Conservation (phyloP, 1,284 basidiomycete genomes). For the Vanrija sp. region DNA sequence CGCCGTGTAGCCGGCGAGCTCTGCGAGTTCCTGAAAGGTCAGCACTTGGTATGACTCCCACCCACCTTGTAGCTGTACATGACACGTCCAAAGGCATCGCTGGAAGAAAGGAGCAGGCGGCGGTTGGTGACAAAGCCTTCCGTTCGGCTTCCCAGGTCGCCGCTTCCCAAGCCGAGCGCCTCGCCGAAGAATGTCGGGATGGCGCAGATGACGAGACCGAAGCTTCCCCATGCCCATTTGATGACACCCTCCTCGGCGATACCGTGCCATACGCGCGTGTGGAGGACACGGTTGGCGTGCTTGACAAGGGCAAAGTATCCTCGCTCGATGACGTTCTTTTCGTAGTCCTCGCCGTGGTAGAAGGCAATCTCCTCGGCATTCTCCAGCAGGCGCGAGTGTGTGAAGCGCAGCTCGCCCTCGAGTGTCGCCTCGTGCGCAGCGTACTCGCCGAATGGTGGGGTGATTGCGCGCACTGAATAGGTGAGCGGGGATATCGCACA, state of each 20-base stretch:
- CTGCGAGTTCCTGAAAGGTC: constrained; percentile 64
- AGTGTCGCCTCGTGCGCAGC: constrained; percentile 72
- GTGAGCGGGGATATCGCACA: constrained; percentile 37
- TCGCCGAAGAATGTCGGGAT: constrained; percentile 89
- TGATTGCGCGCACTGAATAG: constrained; percentile 69
- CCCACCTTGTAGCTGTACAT: constrained; percentile 85
- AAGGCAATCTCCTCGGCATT: constrained; percentile 93
- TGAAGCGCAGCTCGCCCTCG: constrained; percentile 82
- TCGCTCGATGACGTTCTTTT: constrained; percentile 88
- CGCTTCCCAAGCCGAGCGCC: constrained; percentile 61
- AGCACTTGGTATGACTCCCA: constrained; percentile 26
- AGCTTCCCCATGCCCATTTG: constrained; percentile 96
- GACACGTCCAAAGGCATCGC: constrained; percentile 58
- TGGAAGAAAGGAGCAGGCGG: constrained; percentile 68
- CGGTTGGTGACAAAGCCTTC: constrained; percentile 95
- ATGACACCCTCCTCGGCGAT: constrained; percentile 93
- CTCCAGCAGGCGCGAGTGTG: constrained; percentile 89
- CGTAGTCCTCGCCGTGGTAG: constrained; percentile 82
- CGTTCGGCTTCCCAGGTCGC: constrained; percentile 75
- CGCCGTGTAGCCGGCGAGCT: constrained; percentile 92
- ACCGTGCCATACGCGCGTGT: constrained; percentile 81
- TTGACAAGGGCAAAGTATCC: constrained; percentile 83
- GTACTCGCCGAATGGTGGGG: constrained; percentile 91
- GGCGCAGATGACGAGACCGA: constrained; percentile 88
- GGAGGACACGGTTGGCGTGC: constrained; percentile 80